Evolutionary conservation across 495 filamentous ascomycete species (phyloP).

Genomic region (Neurospora tetrasperma): DNA sequence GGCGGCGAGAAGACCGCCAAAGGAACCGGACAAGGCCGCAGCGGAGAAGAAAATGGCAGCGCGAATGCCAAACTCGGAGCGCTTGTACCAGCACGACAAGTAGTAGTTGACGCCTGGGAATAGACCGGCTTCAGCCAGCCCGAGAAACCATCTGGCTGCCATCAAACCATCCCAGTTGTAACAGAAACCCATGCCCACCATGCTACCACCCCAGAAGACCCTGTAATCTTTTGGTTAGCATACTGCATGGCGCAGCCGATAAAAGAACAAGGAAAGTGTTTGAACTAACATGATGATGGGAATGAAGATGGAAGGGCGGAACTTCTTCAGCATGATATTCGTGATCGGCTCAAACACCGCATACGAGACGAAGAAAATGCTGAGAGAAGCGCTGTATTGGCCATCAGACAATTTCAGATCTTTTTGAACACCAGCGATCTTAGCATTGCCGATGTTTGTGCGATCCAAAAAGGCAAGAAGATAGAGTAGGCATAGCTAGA

Average conservation of each 20-base stretch:
- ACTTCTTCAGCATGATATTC: slow-evolving; percentile 74
- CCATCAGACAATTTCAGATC: slow-evolving; percentile 47
- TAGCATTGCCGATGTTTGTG: slow-evolving; percentile 81
- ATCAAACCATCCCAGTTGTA: slow-evolving; percentile 69
- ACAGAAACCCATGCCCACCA: slow-evolving; percentile 77
- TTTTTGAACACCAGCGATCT: slow-evolving; percentile 59
- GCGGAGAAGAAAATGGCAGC: slow-evolving; percentile 85
- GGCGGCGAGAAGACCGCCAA: slow-evolving; percentile 73
- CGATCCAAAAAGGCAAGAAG: slow-evolving; percentile 77
- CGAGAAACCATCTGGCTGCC: slow-evolving; percentile 78
- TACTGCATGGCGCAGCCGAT: neutral
- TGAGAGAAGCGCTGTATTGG: slow-evolving; percentile 64
- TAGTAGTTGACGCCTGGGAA: slow-evolving; percentile 86
- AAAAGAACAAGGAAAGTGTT: neutral
- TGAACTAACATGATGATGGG: slow-evolving; percentile 57
- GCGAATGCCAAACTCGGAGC: slow-evolving; percentile 62
- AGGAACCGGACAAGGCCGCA: slow-evolving; percentile 74
- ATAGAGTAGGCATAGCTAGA: slow-evolving; percentile 67
- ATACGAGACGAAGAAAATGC: slow-evolving; percentile 91
- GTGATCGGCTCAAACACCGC: slow-evolving; percentile 77
- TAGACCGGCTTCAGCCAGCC: slow-evolving; percentile 72
- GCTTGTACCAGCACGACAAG: slow-evolving; percentile 79
- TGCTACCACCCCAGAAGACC: slow-evolving; percentile 61
- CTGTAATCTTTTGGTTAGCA: slow-evolving; percentile 17
- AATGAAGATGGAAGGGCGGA: slow-evolving; percentile 46